A percentile compares a stretch with the other conserved stretches of the same genome.
Conservation (phyloP, 75 land plant genomes). For the Sequoiadendron giganteum region DNA sequence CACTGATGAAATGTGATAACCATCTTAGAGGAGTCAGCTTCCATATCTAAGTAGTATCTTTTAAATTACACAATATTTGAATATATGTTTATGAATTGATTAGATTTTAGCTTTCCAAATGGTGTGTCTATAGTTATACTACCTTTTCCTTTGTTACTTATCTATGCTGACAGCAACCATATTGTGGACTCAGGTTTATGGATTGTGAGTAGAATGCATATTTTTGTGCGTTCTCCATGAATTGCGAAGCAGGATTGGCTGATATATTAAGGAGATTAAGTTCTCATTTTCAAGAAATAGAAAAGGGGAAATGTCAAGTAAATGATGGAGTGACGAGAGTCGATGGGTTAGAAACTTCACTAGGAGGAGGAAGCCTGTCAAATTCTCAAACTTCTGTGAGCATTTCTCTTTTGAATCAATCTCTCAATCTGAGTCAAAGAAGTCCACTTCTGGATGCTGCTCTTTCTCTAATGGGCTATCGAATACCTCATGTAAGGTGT, state of each 20-base stretch:
- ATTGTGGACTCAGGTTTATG: not conserved
- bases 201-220: not conserved
- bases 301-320: not conserved
- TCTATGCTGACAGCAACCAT: not conserved
- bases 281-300: not conserved
- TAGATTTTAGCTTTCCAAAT: not conserved
- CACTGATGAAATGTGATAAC: not conserved
- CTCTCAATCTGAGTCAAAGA: slow-evolving; percentile 7
- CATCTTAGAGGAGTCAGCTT: not conserved
- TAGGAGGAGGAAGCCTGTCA: not conserved
- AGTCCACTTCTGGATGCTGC: slow-evolving; percentile 10
- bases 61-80: not conserved
- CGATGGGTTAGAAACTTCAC: not conserved
- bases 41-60: not conserved
- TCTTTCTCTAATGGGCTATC: slow-evolving; percentile 12
- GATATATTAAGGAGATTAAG: not conserved
- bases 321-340: not conserved
- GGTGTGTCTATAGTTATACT: not conserved
- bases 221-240: not conserved
- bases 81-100: not conserved
- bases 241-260: not conserved
- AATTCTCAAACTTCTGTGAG: not conserved
- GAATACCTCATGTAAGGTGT: not conserved
- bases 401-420: slow-evolving; percentile 6
- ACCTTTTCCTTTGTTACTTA: not conserved